These are phyloP conservation scores for Oenanthe sinensis DNA, from an alignment of 129 eudicot species.

Conservation along the genomic window DNA sequence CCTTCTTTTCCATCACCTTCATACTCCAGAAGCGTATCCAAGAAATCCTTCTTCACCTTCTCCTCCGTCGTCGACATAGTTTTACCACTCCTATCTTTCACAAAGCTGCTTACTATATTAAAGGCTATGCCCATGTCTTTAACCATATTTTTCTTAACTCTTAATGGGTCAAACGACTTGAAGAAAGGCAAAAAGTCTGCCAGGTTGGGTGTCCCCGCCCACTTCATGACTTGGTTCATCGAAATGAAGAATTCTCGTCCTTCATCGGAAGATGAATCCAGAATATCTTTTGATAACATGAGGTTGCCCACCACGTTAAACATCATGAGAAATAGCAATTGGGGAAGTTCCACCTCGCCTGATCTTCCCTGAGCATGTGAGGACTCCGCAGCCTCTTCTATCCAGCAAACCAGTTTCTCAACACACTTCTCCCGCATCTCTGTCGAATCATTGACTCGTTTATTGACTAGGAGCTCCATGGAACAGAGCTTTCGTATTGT, in stretches of 20 bases:
- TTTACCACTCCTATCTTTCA: slow-evolving; percentile 31
- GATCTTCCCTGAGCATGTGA: background rate
- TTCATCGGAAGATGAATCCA: slow-evolving; percentile 28
- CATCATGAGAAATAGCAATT: slow-evolving; percentile 29
- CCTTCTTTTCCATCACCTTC: slow-evolving; percentile 47
- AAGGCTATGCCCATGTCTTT: slow-evolving; percentile 25
- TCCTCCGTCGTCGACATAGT: background rate
- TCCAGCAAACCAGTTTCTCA: slow-evolving; percentile 20
- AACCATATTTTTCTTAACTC: slow-evolving; percentile 31
- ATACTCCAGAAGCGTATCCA: slow-evolving; percentile 51
- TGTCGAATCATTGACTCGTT: slow-evolving; percentile 10
- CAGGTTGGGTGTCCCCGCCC: slow-evolving; percentile 48
- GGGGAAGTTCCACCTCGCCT: slow-evolving; percentile 23
- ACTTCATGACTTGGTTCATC: slow-evolving; percentile 33
- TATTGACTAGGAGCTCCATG: slow-evolving; percentile 11
- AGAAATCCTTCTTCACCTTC: slow-evolving; percentile 38
- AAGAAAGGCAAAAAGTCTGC: slow-evolving; percentile 45
- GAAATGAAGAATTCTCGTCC: slow-evolving; percentile 35
- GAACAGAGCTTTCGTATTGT: slow-evolving; percentile 13
- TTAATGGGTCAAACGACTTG: slow-evolving; percentile 38
- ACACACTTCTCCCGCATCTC: slow-evolving; percentile 12
- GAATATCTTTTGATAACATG: slow-evolving; percentile 47
- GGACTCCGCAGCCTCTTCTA: slow-evolving; percentile 6
- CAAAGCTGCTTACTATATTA: slow-evolving; percentile 27
- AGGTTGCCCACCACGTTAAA: slow-evolving; percentile 53